Evolutionary conservation across 2,329 filamentous ascomycete species (phyloP).

Genomic region (Helicocarpus griseus): DNA sequence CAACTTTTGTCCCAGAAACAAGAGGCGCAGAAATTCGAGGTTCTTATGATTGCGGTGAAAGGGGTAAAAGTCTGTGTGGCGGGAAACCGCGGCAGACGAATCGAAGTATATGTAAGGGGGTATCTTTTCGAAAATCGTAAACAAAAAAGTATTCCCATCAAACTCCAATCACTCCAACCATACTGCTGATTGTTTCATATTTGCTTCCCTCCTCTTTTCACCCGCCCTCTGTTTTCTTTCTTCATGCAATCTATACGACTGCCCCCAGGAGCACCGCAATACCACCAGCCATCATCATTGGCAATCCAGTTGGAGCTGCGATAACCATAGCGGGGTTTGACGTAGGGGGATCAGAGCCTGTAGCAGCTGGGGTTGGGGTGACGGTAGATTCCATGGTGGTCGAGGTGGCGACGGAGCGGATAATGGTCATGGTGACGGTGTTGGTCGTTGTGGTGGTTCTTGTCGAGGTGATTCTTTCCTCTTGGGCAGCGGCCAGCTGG

Average conservation of each 20-base stretch:
- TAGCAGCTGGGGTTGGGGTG: slow-evolving; percentile 7
- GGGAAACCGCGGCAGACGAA: too few relatives aligned
- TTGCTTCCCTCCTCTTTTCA: slow-evolving; percentile 17
- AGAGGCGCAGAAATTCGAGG: too few relatives aligned
- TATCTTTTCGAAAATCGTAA: too few relatives aligned
- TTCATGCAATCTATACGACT: slow-evolving; percentile 19
- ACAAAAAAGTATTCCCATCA: not conserved
- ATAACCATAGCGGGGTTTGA: slow-evolving; percentile 13
- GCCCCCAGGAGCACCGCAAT: slow-evolving; percentile 28
- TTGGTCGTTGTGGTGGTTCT: slow-evolving; percentile 36
- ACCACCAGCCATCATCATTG: slow-evolving; percentile 28
- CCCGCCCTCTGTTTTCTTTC: too few relatives aligned
- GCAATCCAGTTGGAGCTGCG: slow-evolving; percentile 12
- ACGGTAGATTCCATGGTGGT: slow-evolving; percentile 13
- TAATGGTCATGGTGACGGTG: slow-evolving; percentile 29
- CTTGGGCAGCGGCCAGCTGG: slow-evolving; percentile 23
- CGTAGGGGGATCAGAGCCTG: slow-evolving; percentile 3
- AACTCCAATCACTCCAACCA: not conserved
- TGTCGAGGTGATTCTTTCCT: slow-evolving; percentile 23
- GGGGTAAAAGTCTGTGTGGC: too few relatives aligned
- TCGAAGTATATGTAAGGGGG: too few relatives aligned
- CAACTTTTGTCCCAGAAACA: too few relatives aligned
- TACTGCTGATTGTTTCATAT: not conserved
- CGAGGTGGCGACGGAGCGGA: slow-evolving; percentile 12
- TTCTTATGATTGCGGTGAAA: too few relatives aligned